phyloP scores from a whole-genome alignment of 2,329 filamentous ascomycete genomes.

The Diplodia mutila region DNA sequence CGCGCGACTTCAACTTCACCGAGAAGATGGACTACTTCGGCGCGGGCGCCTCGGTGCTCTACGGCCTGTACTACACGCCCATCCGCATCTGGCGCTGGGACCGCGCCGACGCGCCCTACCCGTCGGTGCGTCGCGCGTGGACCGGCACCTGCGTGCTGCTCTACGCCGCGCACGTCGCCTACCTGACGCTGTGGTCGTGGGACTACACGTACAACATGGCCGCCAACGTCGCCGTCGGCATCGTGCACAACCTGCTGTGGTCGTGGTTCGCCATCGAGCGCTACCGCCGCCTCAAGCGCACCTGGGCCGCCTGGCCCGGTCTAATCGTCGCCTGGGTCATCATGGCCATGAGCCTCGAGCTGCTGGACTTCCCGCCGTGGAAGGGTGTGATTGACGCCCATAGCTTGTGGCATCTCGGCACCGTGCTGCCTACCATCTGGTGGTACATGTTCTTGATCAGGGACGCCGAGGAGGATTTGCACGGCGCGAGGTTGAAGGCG shows the following conservation, averaged over 20 bases:
- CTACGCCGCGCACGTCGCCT: slow-evolving; percentile 78
- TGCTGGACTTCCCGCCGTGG: slow-evolving; percentile 90
- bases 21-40: slow-evolving; percentile 97
- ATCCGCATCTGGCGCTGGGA: slow-evolving; percentile 86
- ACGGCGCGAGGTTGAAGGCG: slow-evolving; percentile 72
- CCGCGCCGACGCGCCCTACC: slow-evolving; percentile 50
- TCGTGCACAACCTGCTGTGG: slow-evolving; percentile 84
- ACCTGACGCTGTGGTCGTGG: slow-evolving; percentile 84
- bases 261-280: slow-evolving; percentile 76
- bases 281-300: slow-evolving; percentile 70
- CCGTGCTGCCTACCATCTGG: slow-evolving; percentile 81
- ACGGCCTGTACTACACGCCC: slow-evolving; percentile 84
- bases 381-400: slow-evolving; percentile 87
- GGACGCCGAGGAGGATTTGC: slow-evolving; percentile 82
- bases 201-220: slow-evolving; percentile 99
- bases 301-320: slow-evolving; percentile 88
- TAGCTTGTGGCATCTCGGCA: slow-evolving; percentile 93
- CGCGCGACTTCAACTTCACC: slow-evolving; percentile 79
- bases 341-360: slow-evolving; percentile 90
- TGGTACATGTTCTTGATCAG: slow-evolving; percentile 96
- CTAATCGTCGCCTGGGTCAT: slow-evolving; percentile 91
- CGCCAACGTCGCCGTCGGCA: slow-evolving; percentile 82
- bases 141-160: slow-evolving; percentile 70
- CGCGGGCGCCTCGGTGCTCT: slow-evolving; percentile 86
- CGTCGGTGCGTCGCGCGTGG: slow-evolving; percentile 70